These are phyloP conservation scores for Grosmannia serpens DNA, from an alignment of 2,329 filamentous ascomycete species.

Conservation along the genomic window DNA sequence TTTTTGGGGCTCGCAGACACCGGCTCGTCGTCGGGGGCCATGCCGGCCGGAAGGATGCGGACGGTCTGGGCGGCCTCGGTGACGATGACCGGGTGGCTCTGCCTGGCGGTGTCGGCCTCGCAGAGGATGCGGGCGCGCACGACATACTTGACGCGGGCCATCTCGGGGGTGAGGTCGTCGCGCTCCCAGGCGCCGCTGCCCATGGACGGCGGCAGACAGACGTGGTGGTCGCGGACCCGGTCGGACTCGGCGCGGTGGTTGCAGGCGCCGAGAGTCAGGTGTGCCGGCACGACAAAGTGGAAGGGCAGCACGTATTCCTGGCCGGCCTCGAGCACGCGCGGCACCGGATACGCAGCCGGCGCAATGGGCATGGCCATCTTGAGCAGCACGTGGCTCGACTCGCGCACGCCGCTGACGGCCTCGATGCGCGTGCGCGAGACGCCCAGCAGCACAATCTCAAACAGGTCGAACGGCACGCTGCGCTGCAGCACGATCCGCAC, in stretches of 20 bases:
- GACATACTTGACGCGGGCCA: slow-evolving; percentile 41
- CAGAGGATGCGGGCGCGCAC: slow-evolving; percentile 34
- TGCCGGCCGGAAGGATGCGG: slow-evolving; percentile 43
- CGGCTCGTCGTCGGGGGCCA: slow-evolving; percentile 27
- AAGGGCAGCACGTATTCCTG: slow-evolving; percentile 41
- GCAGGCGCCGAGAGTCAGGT: slow-evolving; percentile 46
- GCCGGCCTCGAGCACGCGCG: slow-evolving; percentile 36
- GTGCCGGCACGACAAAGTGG: slow-evolving; percentile 46
- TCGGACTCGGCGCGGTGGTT: slow-evolving; percentile 33
- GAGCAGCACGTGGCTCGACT: slow-evolving; percentile 40
- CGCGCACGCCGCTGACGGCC: slow-evolving; percentile 34
- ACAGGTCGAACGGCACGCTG: slow-evolving; percentile 36
- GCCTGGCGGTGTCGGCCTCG: slow-evolving; percentile 9
- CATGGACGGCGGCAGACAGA: slow-evolving; percentile 40
- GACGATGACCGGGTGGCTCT: slow-evolving; percentile 12
- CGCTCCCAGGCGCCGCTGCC: slow-evolving; percentile 32
- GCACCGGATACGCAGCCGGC: slow-evolving; percentile 33
- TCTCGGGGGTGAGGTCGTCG: slow-evolving; percentile 43
- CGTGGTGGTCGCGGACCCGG: slow-evolving; percentile 39
- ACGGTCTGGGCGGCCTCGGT: slow-evolving; percentile 23
- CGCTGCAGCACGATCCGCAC: slow-evolving; percentile 32
- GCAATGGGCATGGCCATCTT: slow-evolving; percentile 44
- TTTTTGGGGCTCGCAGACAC: not conserved
- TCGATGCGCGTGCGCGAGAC: slow-evolving; percentile 38
- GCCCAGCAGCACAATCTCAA: slow-evolving; percentile 43